Evolutionary conservation across 441 rosid genomes (phyloP).

Genomic region (Jatropha multifida): DNA sequence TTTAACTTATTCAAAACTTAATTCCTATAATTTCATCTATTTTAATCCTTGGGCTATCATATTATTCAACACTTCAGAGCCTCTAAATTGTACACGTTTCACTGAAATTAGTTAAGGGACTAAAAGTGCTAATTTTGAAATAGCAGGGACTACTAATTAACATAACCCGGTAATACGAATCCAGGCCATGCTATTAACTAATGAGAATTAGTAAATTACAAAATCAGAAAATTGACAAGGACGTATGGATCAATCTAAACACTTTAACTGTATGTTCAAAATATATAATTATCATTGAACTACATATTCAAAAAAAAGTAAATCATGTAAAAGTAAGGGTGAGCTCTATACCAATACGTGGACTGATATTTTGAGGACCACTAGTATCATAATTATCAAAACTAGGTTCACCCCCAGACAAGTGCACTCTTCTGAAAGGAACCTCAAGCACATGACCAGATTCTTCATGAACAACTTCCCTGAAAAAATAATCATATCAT

Average conservation of each 20-base stretch:
- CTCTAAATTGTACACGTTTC: too few species aligned
- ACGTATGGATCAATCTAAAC: background rate
- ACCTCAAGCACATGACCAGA: conserved; percentile 82
- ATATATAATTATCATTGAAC: background rate
- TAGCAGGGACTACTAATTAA: too few species aligned
- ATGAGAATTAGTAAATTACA: too few species aligned
- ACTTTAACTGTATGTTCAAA: background rate
- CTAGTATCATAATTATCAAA: conserved; percentile 94
- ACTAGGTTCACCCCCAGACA: conserved; percentile 78
- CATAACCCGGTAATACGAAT: background rate
- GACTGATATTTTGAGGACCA: conserved; percentile 83
- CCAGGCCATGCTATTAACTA: background rate
- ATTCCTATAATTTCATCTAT: too few species aligned
- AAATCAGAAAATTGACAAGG: background rate
- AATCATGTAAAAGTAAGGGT: background rate
- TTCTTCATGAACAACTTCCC: conserved; percentile 78
- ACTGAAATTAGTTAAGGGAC: too few species aligned
- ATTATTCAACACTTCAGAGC: too few species aligned
- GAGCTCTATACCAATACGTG: conserved; percentile 52
- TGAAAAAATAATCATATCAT: conserved; percentile 31
- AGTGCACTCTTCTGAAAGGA: conserved; percentile 81
- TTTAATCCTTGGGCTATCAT: too few species aligned
- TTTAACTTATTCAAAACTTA: too few species aligned
- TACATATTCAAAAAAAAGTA: background rate
- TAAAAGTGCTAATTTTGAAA: too few species aligned